Evolutionary conservation across 2,329 filamentous ascomycete genomes (phyloP), one percentile per base, ranked within the genome.

Genomic region (Rutstroemia sydowiana): DNA sequence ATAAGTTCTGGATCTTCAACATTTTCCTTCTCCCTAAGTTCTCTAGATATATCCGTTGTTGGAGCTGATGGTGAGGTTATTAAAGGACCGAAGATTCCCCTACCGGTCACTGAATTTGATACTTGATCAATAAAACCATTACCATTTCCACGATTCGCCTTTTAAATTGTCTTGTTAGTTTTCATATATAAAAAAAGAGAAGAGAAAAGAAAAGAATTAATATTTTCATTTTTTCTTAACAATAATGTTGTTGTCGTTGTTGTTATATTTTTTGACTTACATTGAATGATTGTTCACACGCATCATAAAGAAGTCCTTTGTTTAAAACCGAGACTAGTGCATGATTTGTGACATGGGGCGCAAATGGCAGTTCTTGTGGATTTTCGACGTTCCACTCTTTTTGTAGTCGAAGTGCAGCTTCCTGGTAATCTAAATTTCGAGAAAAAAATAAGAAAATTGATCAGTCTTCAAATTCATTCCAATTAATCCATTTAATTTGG

Each of bases 351-450:
- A 85, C 79, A 69, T 84, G 75, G 63, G 75, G 77, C 65, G 81
- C 81, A 68, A 84, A 85, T 55, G 76, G 72, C 57, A 85, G 78
- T 55, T 82, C 48, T 66, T 84, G 79, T 61, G 81, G 81, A 68
- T 79, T 73, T 63, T 75, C 71, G 58, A 82, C 71, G 68, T 81
- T 76, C 81, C 81, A 85, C 71, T 85, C 81, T 66, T 84, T 83
- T 64, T 84, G 80, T 60, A 85, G 78, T 66, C 82, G 82, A 69
- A 79, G 76, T 50, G 81, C 81, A 40, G 81, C 82, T 67, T 84
- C 81, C 69, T 77, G 76, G 71, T 82, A 85, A 72, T 83, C 81
- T 84, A 71, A 43, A 44, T 20, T 9, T 31, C 14, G 21, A 18
- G 42, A 6, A 30, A 48, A 36, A 13, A 32, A 32, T 7, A 32